phyloP scores from a whole-genome alignment of 2,329 filamentous ascomycete genomes.

The Ascochyta pisi region DNA sequence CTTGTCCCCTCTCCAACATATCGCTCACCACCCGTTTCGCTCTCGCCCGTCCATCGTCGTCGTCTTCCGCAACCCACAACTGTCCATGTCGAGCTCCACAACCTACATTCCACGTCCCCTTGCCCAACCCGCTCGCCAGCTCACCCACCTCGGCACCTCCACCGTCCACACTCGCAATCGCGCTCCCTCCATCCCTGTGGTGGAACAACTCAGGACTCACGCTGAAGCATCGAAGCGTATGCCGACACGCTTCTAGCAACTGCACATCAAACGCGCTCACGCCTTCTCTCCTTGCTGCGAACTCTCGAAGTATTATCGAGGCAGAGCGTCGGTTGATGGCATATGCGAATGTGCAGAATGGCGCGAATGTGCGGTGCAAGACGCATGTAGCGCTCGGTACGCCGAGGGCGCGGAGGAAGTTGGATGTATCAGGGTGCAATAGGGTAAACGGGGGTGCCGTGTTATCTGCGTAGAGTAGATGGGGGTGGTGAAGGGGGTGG shows the following conservation, averaged over 20 bases:
- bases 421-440: neutral
- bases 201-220: conserved; percentile 52
- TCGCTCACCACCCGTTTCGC: neutral
- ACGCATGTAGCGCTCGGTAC: conserved; percentile 31
- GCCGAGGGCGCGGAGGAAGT: neutral
- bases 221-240: conserved; percentile 46
- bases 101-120: conserved; percentile 22
- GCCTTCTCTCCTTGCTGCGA: conserved; percentile 24
- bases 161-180: conserved; percentile 24
- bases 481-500: neutral
- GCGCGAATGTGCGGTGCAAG: conserved; percentile 43
- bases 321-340: conserved; percentile 46
- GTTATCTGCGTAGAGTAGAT: neutral
- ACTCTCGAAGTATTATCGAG: conserved; percentile 32
- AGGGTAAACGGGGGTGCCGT: neutral
- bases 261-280: conserved; percentile 48
- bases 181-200: conserved; percentile 41
- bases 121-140: neutral
- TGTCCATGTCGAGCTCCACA: conserved; percentile 20
- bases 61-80: conserved; percentile 18
- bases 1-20: conserved; percentile 1
- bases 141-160: neutral
- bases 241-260: conserved; percentile 49
- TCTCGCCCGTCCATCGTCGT: neutral
- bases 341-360: conserved; percentile 53